These are phyloP conservation scores for Tricholoma sp. DNA, from an alignment of 768 basidiomycete species.

Conservation along the genomic window DNA sequence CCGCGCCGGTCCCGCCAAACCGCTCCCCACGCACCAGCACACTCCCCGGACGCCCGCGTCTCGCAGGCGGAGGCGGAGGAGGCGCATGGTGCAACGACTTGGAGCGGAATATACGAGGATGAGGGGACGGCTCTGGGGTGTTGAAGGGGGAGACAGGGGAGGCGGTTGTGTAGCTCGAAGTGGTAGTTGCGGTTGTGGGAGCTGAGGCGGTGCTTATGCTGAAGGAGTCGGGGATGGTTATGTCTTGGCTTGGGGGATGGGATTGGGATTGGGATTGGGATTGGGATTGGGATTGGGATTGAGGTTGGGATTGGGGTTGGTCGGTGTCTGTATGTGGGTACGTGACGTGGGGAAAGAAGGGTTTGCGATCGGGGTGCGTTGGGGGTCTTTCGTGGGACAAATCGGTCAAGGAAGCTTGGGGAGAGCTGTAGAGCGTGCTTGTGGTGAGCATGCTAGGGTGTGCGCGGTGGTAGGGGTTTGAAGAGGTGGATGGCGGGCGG, in stretches of 20 bases:
- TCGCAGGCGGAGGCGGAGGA: slow-evolving; percentile 36
- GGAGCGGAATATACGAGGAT: slow-evolving; percentile 42
- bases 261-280: too few relatives aligned
- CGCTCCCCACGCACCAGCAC: slow-evolving; percentile 38
- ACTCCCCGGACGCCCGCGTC: slow-evolving; percentile 59
- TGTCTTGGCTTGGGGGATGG: slow-evolving; percentile 1
- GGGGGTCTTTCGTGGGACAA: slow-evolving; percentile 28
- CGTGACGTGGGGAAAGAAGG: slow-evolving; percentile 6
- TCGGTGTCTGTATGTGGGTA: too few relatives aligned
- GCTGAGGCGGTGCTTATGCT: neutral
- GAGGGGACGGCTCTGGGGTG: slow-evolving; percentile 22
- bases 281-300: too few relatives aligned
- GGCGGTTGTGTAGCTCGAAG: slow-evolving; percentile 10
- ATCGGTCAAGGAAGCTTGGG: neutral
- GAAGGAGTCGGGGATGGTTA: neutral
- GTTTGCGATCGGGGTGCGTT: slow-evolving; percentile 51
- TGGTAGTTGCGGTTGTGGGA: neutral
- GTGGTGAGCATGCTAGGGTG: neutral
- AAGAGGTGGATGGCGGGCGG: neutral
- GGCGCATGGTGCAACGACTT: slow-evolving; percentile 49
- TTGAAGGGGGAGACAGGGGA: slow-evolving; percentile 11
- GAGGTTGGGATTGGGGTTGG: too few relatives aligned
- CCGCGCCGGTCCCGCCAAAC: neutral
- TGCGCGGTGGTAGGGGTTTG: neutral
- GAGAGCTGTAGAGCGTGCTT: neutral